Evolutionary conservation across 768 basidiomycete species (phyloP).

Genomic region (Mycena indigotica): DNA sequence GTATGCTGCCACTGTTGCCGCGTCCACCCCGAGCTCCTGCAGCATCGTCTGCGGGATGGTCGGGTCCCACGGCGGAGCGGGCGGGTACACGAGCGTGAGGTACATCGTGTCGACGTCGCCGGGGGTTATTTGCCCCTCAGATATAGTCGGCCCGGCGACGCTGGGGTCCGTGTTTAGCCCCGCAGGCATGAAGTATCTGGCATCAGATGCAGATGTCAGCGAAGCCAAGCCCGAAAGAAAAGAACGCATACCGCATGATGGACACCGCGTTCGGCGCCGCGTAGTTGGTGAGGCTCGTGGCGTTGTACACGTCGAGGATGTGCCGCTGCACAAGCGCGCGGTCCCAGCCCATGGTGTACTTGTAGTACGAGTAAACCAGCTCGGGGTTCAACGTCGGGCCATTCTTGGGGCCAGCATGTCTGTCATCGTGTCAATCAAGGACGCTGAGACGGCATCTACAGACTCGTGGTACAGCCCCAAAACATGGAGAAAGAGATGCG

Average conservation of each 20-base stretch:
- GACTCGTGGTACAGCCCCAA: slow-evolving; percentile 28
- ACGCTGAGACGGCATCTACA: background rate
- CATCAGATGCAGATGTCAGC: background rate
- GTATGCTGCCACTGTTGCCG: background rate
- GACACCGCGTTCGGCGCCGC: slow-evolving; percentile 16
- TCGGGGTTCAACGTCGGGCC: slow-evolving; percentile 17
- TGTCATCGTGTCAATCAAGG: background rate
- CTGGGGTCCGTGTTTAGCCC: slow-evolving; percentile 8
- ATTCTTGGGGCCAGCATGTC: slow-evolving; percentile 28
- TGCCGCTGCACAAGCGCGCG: slow-evolving; percentile 1
- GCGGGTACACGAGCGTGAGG: background rate
- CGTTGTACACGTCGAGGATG: slow-evolving; percentile 20
- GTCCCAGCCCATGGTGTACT: slow-evolving; percentile 10
- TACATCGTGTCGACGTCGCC: slow-evolving; percentile 17
- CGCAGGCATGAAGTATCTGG: slow-evolving; percentile 16
- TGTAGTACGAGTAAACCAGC: slow-evolving; percentile 14
- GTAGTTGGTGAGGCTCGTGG: slow-evolving; percentile 20
- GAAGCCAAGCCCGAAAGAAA: background rate
- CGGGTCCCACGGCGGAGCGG: slow-evolving; percentile 2
- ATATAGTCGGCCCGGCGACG: background rate
- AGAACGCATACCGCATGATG: slow-evolving; percentile 23
- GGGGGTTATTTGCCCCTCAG: slow-evolving; percentile 9
- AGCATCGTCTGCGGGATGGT: slow-evolving; percentile 1
- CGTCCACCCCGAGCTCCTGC: slow-evolving; percentile 1
- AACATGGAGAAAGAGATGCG: slow-evolving; percentile 30